Evolutionary conservation across 2,329 filamentous ascomycete species (phyloP).

Genomic region (Leptodontidium sp.): DNA sequence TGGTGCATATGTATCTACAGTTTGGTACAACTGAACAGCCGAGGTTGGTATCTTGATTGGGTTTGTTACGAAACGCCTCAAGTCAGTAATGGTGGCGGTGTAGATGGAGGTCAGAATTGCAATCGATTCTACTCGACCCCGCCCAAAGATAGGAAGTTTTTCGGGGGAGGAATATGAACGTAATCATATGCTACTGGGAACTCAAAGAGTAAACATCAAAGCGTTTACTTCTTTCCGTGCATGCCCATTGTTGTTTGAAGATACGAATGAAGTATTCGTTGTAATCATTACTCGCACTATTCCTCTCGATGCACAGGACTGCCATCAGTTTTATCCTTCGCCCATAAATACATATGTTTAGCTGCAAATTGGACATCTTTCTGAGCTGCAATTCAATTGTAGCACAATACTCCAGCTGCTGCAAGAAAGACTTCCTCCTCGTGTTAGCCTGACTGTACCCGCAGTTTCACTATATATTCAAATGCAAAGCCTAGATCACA

Average conservation of each 20-base stretch:
- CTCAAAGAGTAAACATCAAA: background rate
- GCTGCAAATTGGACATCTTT: background rate
- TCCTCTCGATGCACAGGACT: no score
- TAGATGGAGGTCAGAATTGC: background rate
- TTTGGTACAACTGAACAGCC: background rate
- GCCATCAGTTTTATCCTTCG: no score
- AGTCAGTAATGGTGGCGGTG: constrained; percentile 3
- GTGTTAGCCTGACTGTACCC: background rate
- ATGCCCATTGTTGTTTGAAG: background rate
- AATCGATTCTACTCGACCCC: background rate
- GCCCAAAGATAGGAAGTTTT: background rate
- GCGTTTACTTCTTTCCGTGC: background rate
- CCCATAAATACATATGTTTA: background rate
- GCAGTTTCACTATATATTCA: background rate
- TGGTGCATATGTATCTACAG: background rate
- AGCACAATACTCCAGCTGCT: background rate
- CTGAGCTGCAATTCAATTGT: no score
- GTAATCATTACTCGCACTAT: no score
- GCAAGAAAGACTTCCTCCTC: background rate
- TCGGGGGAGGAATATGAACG: background rate
- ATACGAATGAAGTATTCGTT: no score
- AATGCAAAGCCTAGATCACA: background rate
- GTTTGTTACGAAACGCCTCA: background rate
- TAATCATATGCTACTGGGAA: background rate
- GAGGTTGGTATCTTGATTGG: background rate